phyloP scores from a whole-genome alignment of 2,329 filamentous ascomycete genomes.

The Metarhizium guizhouense region DNA sequence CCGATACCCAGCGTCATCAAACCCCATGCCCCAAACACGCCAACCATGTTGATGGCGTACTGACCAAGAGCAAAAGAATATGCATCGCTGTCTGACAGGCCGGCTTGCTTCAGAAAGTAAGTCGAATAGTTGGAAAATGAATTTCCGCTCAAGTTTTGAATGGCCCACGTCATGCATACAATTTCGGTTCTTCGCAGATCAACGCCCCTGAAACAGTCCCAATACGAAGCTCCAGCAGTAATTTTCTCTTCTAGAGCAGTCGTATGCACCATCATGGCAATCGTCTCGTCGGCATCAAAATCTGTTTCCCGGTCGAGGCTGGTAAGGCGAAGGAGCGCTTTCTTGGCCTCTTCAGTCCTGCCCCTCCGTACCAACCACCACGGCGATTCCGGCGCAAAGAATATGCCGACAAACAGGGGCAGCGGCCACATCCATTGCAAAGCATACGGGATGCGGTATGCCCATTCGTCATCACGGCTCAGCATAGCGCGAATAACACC shows the following conservation, averaged over 20 bases:
- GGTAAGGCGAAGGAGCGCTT: slow-evolving; percentile 55
- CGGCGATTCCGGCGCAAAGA: slow-evolving; percentile 60
- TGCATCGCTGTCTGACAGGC: slow-evolving; percentile 39
- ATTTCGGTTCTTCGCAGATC: slow-evolving; percentile 70
- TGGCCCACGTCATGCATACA: slow-evolving; percentile 55
- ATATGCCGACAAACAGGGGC: slow-evolving; percentile 56
- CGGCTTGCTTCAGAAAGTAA: slow-evolving; percentile 53
- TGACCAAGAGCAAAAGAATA: slow-evolving; percentile 56
- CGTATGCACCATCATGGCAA: slow-evolving; percentile 90
- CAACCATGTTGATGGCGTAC: slow-evolving; percentile 67
- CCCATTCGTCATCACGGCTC: slow-evolving; percentile 56
- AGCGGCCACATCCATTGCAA: slow-evolving; percentile 74
- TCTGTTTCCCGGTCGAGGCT: slow-evolving; percentile 54
- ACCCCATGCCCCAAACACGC: slow-evolving; percentile 73
- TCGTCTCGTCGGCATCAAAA: slow-evolving; percentile 74
- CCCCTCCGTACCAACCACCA: slow-evolving; percentile 70
- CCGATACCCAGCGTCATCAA: slow-evolving; percentile 69
- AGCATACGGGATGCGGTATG: slow-evolving; percentile 61
- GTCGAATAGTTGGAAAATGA: slow-evolving; percentile 58
- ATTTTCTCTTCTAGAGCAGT: slow-evolving; percentile 71
- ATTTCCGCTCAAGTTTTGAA: slow-evolving; percentile 55
- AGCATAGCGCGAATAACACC: slow-evolving; percentile 65
- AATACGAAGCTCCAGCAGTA: slow-evolving; percentile 63
- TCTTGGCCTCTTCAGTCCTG: slow-evolving; percentile 56
- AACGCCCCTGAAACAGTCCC: slow-evolving; percentile 75